Evolutionary conservation across 1,284 basidiomycete genomes (phyloP), one percentile per base, ranked within the genome.

Genomic region (Laetiporus sulphureus): DNA sequence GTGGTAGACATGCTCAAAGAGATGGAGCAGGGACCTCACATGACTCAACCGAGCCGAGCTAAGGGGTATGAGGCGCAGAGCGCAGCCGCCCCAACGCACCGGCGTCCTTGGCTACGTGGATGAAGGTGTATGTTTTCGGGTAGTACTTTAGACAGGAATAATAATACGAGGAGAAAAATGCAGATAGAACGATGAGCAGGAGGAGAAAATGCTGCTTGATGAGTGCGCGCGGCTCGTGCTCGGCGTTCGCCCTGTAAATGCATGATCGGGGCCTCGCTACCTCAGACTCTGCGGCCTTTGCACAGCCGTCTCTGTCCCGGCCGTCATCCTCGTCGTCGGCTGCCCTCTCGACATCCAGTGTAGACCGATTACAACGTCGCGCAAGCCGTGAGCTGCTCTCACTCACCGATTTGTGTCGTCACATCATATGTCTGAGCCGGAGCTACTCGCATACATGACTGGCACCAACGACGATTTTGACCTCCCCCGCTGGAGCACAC

Each of bases 401-500:
- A 21, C 39, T 39, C 11, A 11, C 23, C 23, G n/a, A 34, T 24
- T 8, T 18, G 20, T 41, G 25, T 23, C 27, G 40, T 36, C 23
- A 30, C 23, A 36, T 32, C 27, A 49, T 57, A 73, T 73, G 71
- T 72, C 71, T 52, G 69, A 71, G 62, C 67, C 69, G 49, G 73
- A 75, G 60, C 64, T 69, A 36, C 50, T 62, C 45, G 69, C 70
- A 55, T 73, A 72, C 66, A 73, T 73, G 71, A 61, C 61, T 53
- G 66, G 65, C 57, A 57, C 65, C 50, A 71, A 73, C 68, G 74
- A 77, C 62, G 74, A 73, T 57, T 78, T 75, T 64, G 83, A 86
- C 72, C 80, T 88, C 52, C 84, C 85, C 53, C 83, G 84, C 66
- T 87, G 83, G 83, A 77, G 82, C 59, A 78, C 79, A 13, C 80